These are phyloP conservation scores for Paecilomyces sp. DNA, from an alignment of 2,329 filamentous ascomycete species.

Conservation along the genomic window DNA sequence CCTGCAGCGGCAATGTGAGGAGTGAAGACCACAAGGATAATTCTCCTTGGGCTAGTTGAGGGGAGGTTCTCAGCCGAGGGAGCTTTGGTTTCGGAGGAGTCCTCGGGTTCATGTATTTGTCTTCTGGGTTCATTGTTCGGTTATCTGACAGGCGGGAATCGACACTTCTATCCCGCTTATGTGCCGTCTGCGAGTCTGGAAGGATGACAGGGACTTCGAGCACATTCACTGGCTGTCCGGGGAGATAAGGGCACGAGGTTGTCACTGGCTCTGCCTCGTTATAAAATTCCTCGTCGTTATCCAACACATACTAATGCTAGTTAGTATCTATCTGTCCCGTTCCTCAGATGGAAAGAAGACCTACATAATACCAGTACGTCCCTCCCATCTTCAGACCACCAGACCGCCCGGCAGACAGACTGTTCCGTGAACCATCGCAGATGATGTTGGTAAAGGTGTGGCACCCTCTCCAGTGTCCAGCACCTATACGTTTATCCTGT, in stretches of 20 bases:
- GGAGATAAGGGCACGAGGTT: conserved; percentile 73
- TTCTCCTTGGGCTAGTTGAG: conserved; percentile 19
- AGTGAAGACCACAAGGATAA: conserved; percentile 18
- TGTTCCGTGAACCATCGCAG: conserved; percentile 61
- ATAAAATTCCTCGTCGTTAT: conserved; percentile 69
- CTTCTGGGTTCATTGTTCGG: conserved; percentile 70
- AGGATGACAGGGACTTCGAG: conserved; percentile 70
- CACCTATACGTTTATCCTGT: conserved; percentile 66
- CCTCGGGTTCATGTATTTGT: conserved; percentile 66
- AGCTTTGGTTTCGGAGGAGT: conserved; percentile 46
- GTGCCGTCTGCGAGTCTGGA: conserved; percentile 36
- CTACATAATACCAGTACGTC: conserved; percentile 92
- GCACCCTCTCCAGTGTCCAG: conserved; percentile 77
- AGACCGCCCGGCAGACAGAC: conserved; percentile 51
- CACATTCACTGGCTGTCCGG: conserved; percentile 80
- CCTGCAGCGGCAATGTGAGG: conserved; percentile 15
- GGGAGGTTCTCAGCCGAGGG: conserved; percentile 40
- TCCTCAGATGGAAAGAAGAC: conserved; percentile 26
- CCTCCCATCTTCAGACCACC: conserved; percentile 87
- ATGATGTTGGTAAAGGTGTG: conserved; percentile 80
- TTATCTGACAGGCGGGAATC: conserved; percentile 53
- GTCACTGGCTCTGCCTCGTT: conserved; percentile 68
- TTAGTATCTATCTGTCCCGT: conserved; percentile 14
- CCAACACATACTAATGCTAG: conserved; percentile 64
- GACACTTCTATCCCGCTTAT: conserved; percentile 59